Evolutionary conservation across 2,329 filamentous ascomycete species (phyloP), one percentile per base, ranked within the genome.

Genomic region (Tolypocladium pustulatum): DNA sequence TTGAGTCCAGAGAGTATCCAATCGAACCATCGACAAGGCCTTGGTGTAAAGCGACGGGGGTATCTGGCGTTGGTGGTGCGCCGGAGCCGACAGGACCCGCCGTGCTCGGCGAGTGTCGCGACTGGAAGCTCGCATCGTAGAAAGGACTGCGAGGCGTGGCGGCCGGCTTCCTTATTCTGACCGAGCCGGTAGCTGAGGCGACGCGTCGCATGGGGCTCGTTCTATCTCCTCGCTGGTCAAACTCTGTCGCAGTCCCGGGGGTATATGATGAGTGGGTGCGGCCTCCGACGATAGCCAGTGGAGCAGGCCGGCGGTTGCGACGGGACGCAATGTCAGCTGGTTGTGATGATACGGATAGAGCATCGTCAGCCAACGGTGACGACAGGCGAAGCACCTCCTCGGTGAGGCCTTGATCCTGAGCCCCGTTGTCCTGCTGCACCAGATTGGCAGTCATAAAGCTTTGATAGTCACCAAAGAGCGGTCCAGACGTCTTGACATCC

Each of bases 301-400:
- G 75, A 34, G 80, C 68, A 12, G 72, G 71, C 4, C 72, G 71
- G 54, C 69, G 75, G 57, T 80, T 77, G 58, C 82, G 76, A 53
- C 82, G 76, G 22, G 76, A 77, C 20, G 81, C 81, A 61, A 84
- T 80, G 63, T 83, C 81, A 58, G 80, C 73, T 0, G 76, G 75
- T 12, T 79, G 76, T 0, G 80, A 76, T 1, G 80, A 81, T 63
- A 75, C 78, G 65, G 81, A 72, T 34, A 69, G 71, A 36, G 61
- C 62, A 15, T 61, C 59, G 22, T 60, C 60, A 9, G 55, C 54
- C 27, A 60, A 3, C 10, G 61, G 61, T 9, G 41, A 67, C 25
- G 20, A 59, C 40, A 55, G 49, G 34, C 58, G 13, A 36, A 52
- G 34, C 34, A 27, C 34, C 20, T 27, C 53, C 7, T 37, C 40